A percentile compares a stretch with the other conserved stretches of the same genome.
Conservation (phyloP, 345 rosid species). For the Fremontodendron californicum region DNA sequence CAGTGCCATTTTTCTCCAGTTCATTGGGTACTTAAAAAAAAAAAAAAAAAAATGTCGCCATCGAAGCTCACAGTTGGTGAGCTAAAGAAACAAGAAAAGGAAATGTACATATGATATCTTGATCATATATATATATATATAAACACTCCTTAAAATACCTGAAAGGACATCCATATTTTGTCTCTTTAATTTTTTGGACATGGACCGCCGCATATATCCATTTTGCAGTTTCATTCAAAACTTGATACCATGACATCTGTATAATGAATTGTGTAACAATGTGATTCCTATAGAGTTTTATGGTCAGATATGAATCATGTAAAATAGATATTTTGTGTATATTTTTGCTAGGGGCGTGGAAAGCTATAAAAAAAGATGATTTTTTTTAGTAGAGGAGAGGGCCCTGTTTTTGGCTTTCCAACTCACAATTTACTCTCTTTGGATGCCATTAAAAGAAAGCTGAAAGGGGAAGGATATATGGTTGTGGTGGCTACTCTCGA, state of each 20-base stretch:
- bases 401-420: slow-evolving; percentile 37
- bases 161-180: neutral
- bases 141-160: neutral
- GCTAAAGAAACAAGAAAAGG: neutral
- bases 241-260: neutral
- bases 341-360: neutral
- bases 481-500: slow-evolving; percentile 32
- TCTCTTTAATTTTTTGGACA: neutral
- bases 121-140: neutral
- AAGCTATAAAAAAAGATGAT: neutral
- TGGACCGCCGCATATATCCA: neutral
- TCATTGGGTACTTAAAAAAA: slow-evolving; percentile 14
- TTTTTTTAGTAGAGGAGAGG: neutral
- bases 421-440: slow-evolving; percentile 32
- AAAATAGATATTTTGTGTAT: neutral
- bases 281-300: neutral
- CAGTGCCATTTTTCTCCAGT: slow-evolving; percentile 26
- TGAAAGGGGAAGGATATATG: slow-evolving; percentile 25
- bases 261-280: neutral
- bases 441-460: slow-evolving; percentile 52
- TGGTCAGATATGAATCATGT: neutral
- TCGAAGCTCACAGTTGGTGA: slow-evolving; percentile 6
- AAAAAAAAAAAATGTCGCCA: slow-evolving; percentile 17
- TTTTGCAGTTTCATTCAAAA: neutral
- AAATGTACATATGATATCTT: neutral